phyloP scores from a whole-genome alignment of 2,329 filamentous ascomycete species.

The Cordyceps sp. region DNA sequence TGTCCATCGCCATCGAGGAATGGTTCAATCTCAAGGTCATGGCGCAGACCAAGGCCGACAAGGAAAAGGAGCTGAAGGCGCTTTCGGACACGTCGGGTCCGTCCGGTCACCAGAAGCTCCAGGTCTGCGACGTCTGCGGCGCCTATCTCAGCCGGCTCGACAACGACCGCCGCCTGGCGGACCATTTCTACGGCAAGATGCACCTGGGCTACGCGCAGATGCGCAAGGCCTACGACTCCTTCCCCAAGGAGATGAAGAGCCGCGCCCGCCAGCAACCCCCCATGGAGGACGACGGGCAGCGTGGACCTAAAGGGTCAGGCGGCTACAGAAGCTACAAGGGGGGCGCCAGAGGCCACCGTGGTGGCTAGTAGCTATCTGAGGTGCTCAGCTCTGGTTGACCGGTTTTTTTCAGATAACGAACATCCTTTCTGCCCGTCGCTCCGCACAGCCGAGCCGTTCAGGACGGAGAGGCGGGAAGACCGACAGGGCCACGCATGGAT shows the following conservation, averaged over 20 bases:
- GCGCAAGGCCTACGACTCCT: slow-evolving; percentile 79
- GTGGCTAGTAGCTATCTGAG: slow-evolving; percentile 9
- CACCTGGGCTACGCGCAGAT: slow-evolving; percentile 96
- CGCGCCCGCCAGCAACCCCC: slow-evolving; percentile 35
- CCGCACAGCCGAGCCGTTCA: no score
- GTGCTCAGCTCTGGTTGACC: no score
- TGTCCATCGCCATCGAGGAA: slow-evolving; percentile 72
- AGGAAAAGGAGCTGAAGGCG: slow-evolving; percentile 76
- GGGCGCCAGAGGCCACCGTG: slow-evolving; percentile 28
- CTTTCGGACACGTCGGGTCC: slow-evolving; percentile 86
- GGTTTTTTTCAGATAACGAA: no score
- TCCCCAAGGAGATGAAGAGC: slow-evolving; percentile 74
- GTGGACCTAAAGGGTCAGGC: slow-evolving; percentile 33
- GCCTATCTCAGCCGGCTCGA: slow-evolving; percentile 85
- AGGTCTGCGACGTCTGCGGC: slow-evolving; percentile 96
- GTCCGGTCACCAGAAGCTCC: slow-evolving; percentile 89
- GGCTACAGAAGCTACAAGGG: slow-evolving; percentile 35
- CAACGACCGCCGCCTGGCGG: slow-evolving; percentile 82
- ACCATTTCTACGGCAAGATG: slow-evolving; percentile 99
- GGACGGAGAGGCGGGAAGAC: no score
- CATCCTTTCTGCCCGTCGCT: no score
- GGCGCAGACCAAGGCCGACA: slow-evolving; percentile 65
- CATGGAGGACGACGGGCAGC: slow-evolving; percentile 29
- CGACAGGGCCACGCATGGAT: no score
- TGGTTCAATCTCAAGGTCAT: slow-evolving; percentile 72